Percentiles rank a stretch among this genome's conserved stretches.
These are phyloP conservation scores for Skeletonema menzelii DNA, from an alignment of 108 stramenopile genomes.

Conservation along the genomic window DNA sequence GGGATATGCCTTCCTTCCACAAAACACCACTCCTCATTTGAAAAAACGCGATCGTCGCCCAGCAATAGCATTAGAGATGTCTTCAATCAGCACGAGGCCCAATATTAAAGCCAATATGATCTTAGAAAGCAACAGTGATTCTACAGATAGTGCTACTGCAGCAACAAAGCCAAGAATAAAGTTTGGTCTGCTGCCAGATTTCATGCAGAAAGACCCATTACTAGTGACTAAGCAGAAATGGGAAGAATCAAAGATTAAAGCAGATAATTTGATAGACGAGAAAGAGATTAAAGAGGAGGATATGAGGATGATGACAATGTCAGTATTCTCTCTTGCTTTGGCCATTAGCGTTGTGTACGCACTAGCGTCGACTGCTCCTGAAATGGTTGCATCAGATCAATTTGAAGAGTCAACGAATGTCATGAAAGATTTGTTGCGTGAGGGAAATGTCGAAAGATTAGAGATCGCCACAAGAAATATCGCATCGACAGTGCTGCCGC, in stretches of 20 bases:
- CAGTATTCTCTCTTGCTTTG: constrained; percentile 32
- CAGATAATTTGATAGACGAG: constrained; percentile 2
- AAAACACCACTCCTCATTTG: not conserved
- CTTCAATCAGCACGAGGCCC: not conserved
- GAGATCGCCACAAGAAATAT: constrained; percentile 51
- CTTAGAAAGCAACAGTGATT: not conserved
- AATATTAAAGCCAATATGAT: not conserved
- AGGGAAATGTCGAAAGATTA: constrained; percentile 19
- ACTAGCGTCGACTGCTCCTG: constrained; percentile 38
- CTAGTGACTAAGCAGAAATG: constrained; percentile 21
- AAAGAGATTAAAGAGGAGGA: constrained; percentile 1
- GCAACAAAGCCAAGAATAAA: not conserved
- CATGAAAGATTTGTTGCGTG: constrained; percentile 10
- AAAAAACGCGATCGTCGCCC: not conserved
- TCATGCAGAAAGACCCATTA: constrained; percentile 40
- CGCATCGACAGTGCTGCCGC: constrained; percentile 54
- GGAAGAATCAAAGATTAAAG: not conserved
- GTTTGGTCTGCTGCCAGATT: constrained; percentile 31
- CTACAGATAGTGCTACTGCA: not conserved
- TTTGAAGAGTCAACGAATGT: constrained; percentile 19
- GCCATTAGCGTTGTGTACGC: constrained; percentile 44
- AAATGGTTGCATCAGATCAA: constrained; percentile 15
- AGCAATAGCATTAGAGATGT: not conserved
- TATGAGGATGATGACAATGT: constrained; percentile 55
- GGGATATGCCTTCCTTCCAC: not conserved